Base-by-base conservation (phyloP, 108 stramenopile species). In the Phaeodactylum tricornutum region DNA sequence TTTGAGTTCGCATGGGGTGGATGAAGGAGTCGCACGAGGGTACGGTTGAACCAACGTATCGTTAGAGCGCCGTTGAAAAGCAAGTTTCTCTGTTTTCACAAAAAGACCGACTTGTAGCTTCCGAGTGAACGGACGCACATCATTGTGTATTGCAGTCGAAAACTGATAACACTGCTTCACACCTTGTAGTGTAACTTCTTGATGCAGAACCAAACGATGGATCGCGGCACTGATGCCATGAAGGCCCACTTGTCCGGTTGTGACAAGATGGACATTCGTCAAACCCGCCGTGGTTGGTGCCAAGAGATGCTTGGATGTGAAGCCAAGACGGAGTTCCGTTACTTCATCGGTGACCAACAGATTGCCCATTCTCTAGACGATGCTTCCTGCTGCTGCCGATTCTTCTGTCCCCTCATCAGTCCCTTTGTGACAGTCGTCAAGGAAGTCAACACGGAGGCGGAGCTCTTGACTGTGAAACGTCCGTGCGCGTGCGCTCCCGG, bases 291-390 rank as follows among this genome's bases (percentile, higher is more conserved):
- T 11, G 77, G 77, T 0, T 74, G 73, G 70, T 58, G 37, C 14
- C 72, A 74, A 35, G 77, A 79, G 55, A 59, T 54, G 26, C 48
- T 67, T 23, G 71, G 78, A 9, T 84, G 83, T 48, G 66, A 77
- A 35, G 76, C 77, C 17, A 67, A 52, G 35, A 70, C 69, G 8
- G 74, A 75, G 44, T 71, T 81, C 47, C 38, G 65, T 20, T 77
- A 68, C 60, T 77, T 69, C 57, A 57, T 52, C 22, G 66, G 62
- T 25, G 61, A 67, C 15, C 29, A 65, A 2, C 50, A 77, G 45
- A 58, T 84, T 48, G 74, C 75, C n/a, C 35, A 43, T 19, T 69
- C 75, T 0, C 50, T 71, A 31, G 83, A 84, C 48, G 83, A 84
- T 24, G 64, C 74, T 17, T 50, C 59, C 19, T 80, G 51, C 50